Evolutionary conservation across 2,329 filamentous ascomycete genomes (phyloP).

Genomic region (Botrytis pseudocinerea): DNA sequence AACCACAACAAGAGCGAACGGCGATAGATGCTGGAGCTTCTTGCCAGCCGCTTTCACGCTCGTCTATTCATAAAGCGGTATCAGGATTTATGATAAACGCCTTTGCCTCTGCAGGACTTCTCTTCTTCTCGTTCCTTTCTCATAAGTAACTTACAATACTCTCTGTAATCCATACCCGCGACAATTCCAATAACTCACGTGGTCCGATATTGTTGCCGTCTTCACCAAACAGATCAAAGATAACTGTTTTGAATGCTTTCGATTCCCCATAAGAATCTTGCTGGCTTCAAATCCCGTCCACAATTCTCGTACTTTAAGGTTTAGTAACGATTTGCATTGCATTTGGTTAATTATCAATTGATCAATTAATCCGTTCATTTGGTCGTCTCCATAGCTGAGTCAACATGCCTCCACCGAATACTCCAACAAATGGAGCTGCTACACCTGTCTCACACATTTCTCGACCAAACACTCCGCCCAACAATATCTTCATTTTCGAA

Average conservation of each 20-base stretch:
- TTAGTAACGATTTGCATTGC: neutral
- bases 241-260: neutral
- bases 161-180: too few species aligned
- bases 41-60: neutral
- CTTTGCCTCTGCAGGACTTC: neutral
- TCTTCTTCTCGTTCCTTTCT: neutral
- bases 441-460: conserved; percentile 16
- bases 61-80: too few species aligned
- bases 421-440: conserved; percentile 20
- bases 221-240: neutral
- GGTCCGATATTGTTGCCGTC: neutral
- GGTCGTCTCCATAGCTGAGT: conserved; percentile 12
- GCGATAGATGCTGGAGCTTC: neutral
- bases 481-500: conserved; percentile 17
- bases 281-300: neutral
- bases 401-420: conserved; percentile 28
- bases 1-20: neutral
- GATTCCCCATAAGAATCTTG: neutral
- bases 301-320: neutral
- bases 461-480: conserved; percentile 8
- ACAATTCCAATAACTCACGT: neutral
- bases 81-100: neutral
- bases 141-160: neutral
- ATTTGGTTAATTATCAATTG: neutral
- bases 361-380: neutral